A percentile compares a stretch with the other conserved stretches of the same genome.
phyloP scores from a whole-genome alignment of 2,329 filamentous ascomycete genomes.

The Fusarium sp. region DNA sequence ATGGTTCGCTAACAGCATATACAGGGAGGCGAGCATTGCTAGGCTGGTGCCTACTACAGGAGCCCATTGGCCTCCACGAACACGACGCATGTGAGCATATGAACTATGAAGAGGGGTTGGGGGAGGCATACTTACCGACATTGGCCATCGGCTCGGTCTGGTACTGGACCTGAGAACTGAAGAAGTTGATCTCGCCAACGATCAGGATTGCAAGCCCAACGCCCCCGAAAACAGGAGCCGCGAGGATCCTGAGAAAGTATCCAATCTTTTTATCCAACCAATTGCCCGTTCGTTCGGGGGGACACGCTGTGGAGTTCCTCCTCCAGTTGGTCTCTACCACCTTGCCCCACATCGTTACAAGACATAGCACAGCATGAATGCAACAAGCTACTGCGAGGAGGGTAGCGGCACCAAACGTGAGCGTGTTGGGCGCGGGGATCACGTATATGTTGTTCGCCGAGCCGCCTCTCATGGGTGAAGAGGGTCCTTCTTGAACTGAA shows the following conservation, averaged over 20 bases:
- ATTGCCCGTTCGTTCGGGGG: constrained; percentile 64
- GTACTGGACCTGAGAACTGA: constrained; percentile 65
- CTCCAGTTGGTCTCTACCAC: constrained; percentile 72
- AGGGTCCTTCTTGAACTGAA: constrained; percentile 58
- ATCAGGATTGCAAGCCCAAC: constrained; percentile 70
- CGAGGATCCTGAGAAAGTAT: constrained; percentile 65
- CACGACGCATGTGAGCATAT: neutral
- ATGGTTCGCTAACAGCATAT: constrained; percentile 58
- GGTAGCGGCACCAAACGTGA: constrained; percentile 70
- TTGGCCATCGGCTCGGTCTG: constrained; percentile 72
- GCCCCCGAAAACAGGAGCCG: constrained; percentile 69
- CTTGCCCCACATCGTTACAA: constrained; percentile 73
- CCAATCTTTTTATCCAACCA: constrained; percentile 67
- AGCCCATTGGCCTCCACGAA: constrained; percentile 65
- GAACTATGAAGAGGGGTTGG: accelerated
- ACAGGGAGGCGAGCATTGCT: constrained; percentile 69
- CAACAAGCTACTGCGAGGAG: constrained; percentile 74
- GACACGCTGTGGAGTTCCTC: constrained; percentile 63
- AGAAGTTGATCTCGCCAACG: constrained; percentile 74
- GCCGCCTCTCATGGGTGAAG: constrained; percentile 65
- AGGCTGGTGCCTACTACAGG: constrained; percentile 69
- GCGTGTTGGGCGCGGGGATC: constrained; percentile 65
- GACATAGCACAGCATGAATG: constrained; percentile 71
- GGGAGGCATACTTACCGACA: constrained; percentile 59
- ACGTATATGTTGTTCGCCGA: constrained; percentile 72